Evolutionary conservation across 768 basidiomycete genomes (phyloP), one percentile per base, ranked within the genome.

Genomic region (Hericium rajendrae): DNA sequence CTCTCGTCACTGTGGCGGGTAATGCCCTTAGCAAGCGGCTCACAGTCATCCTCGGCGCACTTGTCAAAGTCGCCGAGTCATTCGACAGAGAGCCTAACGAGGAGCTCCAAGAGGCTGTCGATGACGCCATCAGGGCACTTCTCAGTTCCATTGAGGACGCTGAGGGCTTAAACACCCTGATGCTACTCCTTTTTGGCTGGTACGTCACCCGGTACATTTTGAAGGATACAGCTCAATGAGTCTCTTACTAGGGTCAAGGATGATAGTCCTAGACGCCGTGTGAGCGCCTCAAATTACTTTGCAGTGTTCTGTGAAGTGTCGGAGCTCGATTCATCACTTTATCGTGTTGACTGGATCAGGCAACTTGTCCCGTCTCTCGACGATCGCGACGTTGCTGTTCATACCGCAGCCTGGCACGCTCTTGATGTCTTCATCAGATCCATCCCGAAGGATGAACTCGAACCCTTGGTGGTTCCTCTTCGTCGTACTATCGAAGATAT

Each of bases 261-360:
- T 60, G 86, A 87, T 18, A 69, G 77, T 1, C 84, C 86, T 0
- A 72, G 67, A 24, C 81, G 93, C 20, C 84, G 94, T 40, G 82
- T 86, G 53, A 91, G 83, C 56, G 87, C 89, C 2, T 89, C 87
- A 72, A 74, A 80, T 37, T 73, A 94, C 48, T 91, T 98, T 69
- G 74, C 82, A 3, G 73, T 79, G 1, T 94, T 97, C 74, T 97
- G 93, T 67, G 83, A 91, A 62, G 85, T 81, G 50, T 87, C 90
- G 3, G 79, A 85, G 40, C 76, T 91, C 41, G 95, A 98, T 67
- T 78, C 83, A 0, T 84, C 88, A 0, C 69, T 93, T 22, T 98
- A 97, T 71, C 85, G 89, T 18, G 74, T 94, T 60, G 97, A 98
- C 69, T 98, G 95, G 94, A 81, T 97, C 55, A 84, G 94, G 8